Evolutionary conservation across 2,329 filamentous ascomycete genomes (phyloP).

Genomic region (Botrytis fabae): DNA sequence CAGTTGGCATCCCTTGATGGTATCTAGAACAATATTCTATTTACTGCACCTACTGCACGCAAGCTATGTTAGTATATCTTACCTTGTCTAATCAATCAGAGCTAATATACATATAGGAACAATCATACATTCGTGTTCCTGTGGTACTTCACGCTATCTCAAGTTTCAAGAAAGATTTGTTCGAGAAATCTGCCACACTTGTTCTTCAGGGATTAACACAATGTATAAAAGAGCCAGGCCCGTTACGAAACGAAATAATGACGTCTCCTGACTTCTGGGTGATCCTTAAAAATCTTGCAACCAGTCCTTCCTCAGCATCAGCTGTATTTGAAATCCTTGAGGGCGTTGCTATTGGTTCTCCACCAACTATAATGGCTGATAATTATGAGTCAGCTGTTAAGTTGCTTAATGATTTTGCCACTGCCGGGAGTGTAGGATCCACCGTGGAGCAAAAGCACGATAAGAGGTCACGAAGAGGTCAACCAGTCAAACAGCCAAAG

Average conservation of each 20-base stretch:
- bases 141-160: constrained; percentile 91
- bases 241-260: constrained; percentile 87
- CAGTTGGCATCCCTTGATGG: constrained; percentile 77
- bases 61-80: constrained; percentile 68
- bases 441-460: constrained; percentile 69
- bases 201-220: constrained; percentile 76
- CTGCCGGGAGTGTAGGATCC: constrained; percentile 72
- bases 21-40: constrained; percentile 85
- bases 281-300: constrained; percentile 74
- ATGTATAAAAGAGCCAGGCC: constrained; percentile 75
- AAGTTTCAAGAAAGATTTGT: constrained; percentile 74
- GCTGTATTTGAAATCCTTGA: constrained; percentile 87
- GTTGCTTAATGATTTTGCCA: constrained; percentile 86
- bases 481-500: constrained; percentile 48
- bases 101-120: constrained; percentile 57
- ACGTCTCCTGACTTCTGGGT: constrained; percentile 98
- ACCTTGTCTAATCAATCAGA: constrained; percentile 23
- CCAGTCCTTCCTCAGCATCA: constrained; percentile 67
- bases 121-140: constrained; percentile 88
- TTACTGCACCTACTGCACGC: constrained; percentile 77
- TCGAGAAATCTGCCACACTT: constrained; percentile 73
- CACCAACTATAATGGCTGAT: constrained; percentile 86
- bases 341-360: constrained; percentile 66
- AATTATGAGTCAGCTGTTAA: constrained; percentile 90
- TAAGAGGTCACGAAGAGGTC: constrained; percentile 45